These are phyloP conservation scores for Cupressus sempervirens DNA, from an alignment of 75 land plant species.

Conservation along the genomic window DNA sequence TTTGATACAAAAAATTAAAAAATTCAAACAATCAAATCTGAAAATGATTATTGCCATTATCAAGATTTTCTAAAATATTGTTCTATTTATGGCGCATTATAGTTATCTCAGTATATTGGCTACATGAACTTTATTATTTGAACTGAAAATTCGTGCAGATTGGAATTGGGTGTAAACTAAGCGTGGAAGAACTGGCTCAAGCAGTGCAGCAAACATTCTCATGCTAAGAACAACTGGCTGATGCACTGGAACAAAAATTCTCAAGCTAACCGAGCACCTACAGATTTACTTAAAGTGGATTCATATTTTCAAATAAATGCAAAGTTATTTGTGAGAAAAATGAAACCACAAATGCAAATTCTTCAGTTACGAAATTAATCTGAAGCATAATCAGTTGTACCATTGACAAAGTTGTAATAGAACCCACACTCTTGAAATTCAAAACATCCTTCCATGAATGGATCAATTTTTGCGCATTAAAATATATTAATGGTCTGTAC, in stretches of 20 bases:
- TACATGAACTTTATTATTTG: not conserved
- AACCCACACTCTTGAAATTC: not conserved
- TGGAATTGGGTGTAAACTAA: slow-evolving; percentile 78
- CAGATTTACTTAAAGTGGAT: not conserved
- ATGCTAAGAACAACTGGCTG: slow-evolving; percentile 40
- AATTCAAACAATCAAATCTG: no score
- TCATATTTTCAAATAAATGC: not conserved
- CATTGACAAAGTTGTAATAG: not conserved
- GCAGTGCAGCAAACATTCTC: slow-evolving; percentile 67
- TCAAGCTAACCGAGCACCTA: not conserved
- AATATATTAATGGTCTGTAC: not conserved
- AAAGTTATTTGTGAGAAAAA: not conserved
- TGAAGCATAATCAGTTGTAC: no score
- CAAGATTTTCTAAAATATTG: no score
- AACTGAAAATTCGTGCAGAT: slow-evolving; percentile 28
- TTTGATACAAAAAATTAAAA: no score
- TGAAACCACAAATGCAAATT: not conserved
- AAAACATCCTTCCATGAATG: not conserved
- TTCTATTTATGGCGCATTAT: not conserved
- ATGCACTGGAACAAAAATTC: slow-evolving; percentile 63
- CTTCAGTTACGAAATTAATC: not conserved
- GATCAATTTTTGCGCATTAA: not conserved
- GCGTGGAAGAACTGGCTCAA: slow-evolving; percentile 72
- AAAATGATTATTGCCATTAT: no score
- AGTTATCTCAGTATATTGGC: no score